A percentile compares a stretch with the other conserved stretches of the same genome.
Evolutionary conservation across 805 yeast genomes (phyloP).

Genomic region (Ogataea wickerhamii): DNA sequence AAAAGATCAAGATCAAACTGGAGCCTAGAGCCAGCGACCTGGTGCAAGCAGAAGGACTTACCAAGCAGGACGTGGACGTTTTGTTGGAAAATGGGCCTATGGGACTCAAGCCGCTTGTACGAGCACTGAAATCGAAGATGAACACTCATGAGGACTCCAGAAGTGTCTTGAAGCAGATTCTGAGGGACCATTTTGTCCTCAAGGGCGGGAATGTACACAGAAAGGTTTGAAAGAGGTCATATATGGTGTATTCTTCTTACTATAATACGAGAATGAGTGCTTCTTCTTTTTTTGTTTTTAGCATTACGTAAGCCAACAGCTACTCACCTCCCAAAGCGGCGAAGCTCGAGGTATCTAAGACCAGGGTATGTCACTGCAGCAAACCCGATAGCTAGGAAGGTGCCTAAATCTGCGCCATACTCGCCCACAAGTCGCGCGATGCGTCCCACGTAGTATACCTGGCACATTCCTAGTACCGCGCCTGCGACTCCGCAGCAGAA

Average conservation of each 20-base stretch:
- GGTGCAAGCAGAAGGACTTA: constrained; percentile 30
- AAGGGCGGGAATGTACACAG: constrained; percentile 34
- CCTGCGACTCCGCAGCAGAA: constrained; percentile 74
- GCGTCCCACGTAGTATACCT: constrained; percentile 79
- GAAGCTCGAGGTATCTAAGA: constrained; percentile 62
- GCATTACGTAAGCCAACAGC: too few relatives aligned
- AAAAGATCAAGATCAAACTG: constrained; percentile 28
- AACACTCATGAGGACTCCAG: constrained; percentile 62
- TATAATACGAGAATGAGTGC: too few relatives aligned
- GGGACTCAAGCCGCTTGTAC: constrained; percentile 52
- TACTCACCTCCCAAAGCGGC: constrained; percentile 40
- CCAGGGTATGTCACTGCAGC: constrained; percentile 61
- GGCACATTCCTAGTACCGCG: constrained; percentile 85
- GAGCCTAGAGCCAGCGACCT: constrained; percentile 17
- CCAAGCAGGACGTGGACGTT: constrained; percentile 67
- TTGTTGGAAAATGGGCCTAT: constrained; percentile 56
- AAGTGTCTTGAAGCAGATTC: constrained; percentile 46
- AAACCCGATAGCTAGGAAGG: constrained; percentile 74
- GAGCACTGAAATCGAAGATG: constrained; percentile 58
- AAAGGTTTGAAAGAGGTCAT: too few relatives aligned
- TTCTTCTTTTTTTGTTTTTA: too few relatives aligned
- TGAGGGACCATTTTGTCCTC: constrained; percentile 28
- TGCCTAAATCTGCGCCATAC: constrained; percentile 75
- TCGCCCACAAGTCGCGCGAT: constrained; percentile 63
- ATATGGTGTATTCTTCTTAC: too few relatives aligned